Evolutionary conservation across 2,329 filamentous ascomycete genomes (phyloP), one percentile per base, ranked within the genome.

Genomic region (Aspergillus aculeatinus): DNA sequence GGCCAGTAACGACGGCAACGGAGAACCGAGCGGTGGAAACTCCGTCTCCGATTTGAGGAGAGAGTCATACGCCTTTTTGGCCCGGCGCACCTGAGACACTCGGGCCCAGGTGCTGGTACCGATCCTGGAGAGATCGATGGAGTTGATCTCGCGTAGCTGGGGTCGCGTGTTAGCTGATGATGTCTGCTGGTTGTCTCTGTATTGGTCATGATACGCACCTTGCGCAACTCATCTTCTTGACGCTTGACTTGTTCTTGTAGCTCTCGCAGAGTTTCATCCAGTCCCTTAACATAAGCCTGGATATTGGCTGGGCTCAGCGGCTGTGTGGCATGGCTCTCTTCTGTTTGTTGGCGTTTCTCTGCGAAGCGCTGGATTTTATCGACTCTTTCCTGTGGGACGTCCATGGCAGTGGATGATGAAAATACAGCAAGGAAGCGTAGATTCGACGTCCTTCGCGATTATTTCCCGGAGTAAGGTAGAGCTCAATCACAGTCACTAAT

Each of bases 1-100:
- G 5, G 91, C 90, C 47, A 95, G 72, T 4, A 96, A 79, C 6
- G 87, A 85, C 3, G 90, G 89, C 6, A 95, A 75, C 5, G 88
- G 81, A 21, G 91, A 94, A 53, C 83, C 85, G 10, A 85, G 78
- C 25, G 82, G 80, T 2, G 91, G 90, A 23, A 94, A 77, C 66
- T 86, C 86, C 9, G 89, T 87, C 55, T 87, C 82, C 14, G 83
- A 81, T 48, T 83, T 78, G 12, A 85, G 82, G 51, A 92, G 78
- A 16, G 83, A 81, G 55, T 86, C 82, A 67, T 92, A 91, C 3
- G 89, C 89, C 53, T 81, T 77, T 67, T 85, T 87, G 69, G 92
- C 78, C 42, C 78, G 71, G 56, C 76, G 77, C 31, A 84, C 74
- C 75, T 87, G 76, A n/a, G 68, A 68, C 2, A 79, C 67, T 42